Evolutionary conservation across 768 basidiomycete genomes (phyloP).

Genomic region (Lactifluus pinguis): DNA sequence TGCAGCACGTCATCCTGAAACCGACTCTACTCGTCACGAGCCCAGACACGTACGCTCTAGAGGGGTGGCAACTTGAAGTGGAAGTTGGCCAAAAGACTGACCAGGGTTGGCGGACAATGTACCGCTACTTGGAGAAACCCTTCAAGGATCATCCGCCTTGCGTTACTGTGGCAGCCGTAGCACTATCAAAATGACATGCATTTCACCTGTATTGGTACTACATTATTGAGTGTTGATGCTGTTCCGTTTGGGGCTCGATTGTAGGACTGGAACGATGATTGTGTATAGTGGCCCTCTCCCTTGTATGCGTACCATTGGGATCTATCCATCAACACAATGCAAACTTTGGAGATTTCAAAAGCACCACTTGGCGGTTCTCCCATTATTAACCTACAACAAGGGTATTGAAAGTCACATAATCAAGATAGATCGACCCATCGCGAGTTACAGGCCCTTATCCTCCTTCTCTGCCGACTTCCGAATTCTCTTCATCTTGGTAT

Average conservation of each 20-base stretch:
- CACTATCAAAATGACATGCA: background rate
- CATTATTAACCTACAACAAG: background rate
- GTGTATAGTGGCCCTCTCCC: background rate
- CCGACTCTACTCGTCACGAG: constrained; percentile 51
- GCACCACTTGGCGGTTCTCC: background rate
- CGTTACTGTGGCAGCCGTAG: constrained; percentile 28
- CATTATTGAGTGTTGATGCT: no score
- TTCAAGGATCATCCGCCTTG: constrained; percentile 23
- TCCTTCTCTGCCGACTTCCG: constrained; percentile 39
- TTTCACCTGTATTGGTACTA: background rate
- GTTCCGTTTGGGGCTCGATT: no score
- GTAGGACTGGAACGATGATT: background rate
- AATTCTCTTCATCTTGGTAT: constrained; percentile 58
- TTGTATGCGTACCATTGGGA: no score
- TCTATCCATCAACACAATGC: no score
- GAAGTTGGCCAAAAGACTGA: constrained; percentile 40
- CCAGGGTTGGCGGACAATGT: constrained; percentile 29
- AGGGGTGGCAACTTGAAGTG: constrained; percentile 62
- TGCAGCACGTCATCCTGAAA: constrained; percentile 33
- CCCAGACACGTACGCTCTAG: constrained; percentile 57
- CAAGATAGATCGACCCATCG: background rate
- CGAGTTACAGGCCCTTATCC: constrained; percentile 20
- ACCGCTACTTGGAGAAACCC: constrained; percentile 34
- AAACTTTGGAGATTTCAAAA: background rate
- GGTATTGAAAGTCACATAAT: background rate